These are phyloP conservation scores for Rubroboletus pulcherrimus DNA, from an alignment of 768 basidiomycete species.

Conservation along the genomic window DNA sequence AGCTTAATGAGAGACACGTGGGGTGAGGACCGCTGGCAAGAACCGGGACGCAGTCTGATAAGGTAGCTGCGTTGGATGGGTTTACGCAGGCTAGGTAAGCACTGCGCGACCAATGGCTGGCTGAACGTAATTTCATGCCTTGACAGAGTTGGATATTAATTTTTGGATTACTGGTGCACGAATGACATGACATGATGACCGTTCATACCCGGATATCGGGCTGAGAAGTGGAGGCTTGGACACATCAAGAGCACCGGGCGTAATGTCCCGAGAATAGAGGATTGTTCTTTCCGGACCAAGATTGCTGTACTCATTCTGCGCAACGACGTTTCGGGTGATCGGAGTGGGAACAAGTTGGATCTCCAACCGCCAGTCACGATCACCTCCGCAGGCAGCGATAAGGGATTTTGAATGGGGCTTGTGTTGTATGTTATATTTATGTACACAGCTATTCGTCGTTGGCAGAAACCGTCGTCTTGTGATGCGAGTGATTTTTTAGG, in stretches of 20 bases:
- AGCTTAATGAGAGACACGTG: slow-evolving; percentile 10
- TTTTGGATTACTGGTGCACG: slow-evolving; percentile 16
- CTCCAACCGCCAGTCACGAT: background rate
- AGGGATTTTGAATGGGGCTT: background rate
- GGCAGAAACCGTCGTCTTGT: background rate
- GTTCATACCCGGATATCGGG: slow-evolving; percentile 26
- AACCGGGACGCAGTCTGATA: background rate
- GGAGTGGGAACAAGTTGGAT: slow-evolving; percentile 10
- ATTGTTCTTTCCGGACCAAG: background rate
- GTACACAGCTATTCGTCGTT: slow-evolving; percentile 10
- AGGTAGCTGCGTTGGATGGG: slow-evolving; percentile 6
- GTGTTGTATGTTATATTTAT: slow-evolving; percentile 14
- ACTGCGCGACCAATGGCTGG: background rate
- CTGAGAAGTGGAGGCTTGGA: slow-evolving; percentile 1
- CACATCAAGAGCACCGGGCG: background rate
- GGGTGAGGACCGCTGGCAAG: slow-evolving; percentile 6
- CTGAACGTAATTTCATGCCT: background rate
- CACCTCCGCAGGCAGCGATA: background rate
- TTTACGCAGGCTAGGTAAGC: slow-evolving; percentile 14
- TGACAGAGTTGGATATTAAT: slow-evolving; percentile 20
- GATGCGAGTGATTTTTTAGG: background rate
- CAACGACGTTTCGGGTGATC: slow-evolving; percentile 7
- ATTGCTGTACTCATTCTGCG: slow-evolving; percentile 4
- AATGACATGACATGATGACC: background rate
- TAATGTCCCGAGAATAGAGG: slow-evolving; percentile 4